phyloP scores from a whole-genome alignment of 176 grass and related monocot genomes.

The Cenchrus fungigraminus region DNA sequence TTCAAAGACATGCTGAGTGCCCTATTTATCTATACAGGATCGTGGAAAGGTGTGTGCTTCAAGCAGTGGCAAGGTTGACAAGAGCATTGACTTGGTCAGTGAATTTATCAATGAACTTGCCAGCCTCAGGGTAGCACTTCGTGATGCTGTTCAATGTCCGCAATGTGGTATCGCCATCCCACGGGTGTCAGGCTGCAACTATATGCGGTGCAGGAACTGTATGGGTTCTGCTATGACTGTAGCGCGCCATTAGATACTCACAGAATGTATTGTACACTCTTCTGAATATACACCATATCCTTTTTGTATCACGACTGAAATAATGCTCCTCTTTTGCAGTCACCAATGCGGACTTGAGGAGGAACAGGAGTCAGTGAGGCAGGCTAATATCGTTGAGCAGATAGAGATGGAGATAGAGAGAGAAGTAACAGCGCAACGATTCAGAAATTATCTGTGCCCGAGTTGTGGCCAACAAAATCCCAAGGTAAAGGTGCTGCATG shows the following conservation, averaged over 20 bases:
- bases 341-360: constrained; percentile 21
- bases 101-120: constrained; percentile 36
- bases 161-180: constrained; percentile 53
- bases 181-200: constrained; percentile 57
- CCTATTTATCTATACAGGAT: constrained; percentile 27
- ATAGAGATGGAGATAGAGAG: constrained; percentile 23
- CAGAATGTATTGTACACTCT: constrained; percentile 21
- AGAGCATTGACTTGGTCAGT: constrained; percentile 23
- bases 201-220: constrained; percentile 58
- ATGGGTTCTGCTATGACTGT: constrained; percentile 58
- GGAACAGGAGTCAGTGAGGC: constrained; percentile 3
- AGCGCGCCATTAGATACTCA: constrained; percentile 48
- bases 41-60: constrained; percentile 12
- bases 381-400: neutral
- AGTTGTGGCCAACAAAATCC: constrained; percentile 40
- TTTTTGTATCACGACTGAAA: constrained; percentile 19
- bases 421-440: neutral
- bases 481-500: constrained; percentile 33
- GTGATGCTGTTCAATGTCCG: constrained; percentile 52
- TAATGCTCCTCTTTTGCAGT: constrained; percentile 28
- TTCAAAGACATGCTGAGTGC: neutral
- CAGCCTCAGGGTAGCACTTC: constrained; percentile 49
- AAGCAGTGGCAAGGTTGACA: constrained; percentile 10
- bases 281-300: neutral
- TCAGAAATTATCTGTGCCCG: constrained; percentile 4